Base-by-base conservation (phyloP, 2,329 filamentous ascomycete species). In the Colletotrichum tropicale region DNA sequence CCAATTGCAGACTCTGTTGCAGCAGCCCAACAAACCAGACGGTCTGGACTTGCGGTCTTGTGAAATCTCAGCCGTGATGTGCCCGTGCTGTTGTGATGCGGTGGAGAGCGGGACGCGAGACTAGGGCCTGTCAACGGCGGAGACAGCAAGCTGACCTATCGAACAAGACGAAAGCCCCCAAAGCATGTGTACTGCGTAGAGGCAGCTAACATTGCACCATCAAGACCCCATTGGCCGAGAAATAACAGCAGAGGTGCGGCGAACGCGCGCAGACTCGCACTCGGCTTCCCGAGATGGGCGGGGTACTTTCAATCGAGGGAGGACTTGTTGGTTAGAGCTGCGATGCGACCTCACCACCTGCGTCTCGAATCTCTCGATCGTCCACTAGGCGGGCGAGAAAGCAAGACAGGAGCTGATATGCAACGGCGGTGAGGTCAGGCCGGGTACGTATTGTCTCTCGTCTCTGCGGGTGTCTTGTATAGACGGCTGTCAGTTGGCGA, bases 401-500 rank as follows among this genome's bases (percentile, higher is more conserved):
- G 24, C 21, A 52, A 75, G 73, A 75, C 73, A 75, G 32, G 65
- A 34, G 34, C 32, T 28, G 55, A 73, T 64, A n/a, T 34, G 34
- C 55, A 75, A 75, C 64, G 70, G 73, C 70, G 73, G 73, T 73
- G 73, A 75, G 26, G n/a, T 66, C 32, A 34, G 24, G 16, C 12
- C 12, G 58, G n/a, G 26, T 56, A 72, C 52, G 62, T 58, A 72
- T 30, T 48, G 52, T 74, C 58, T 70, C 43, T 34, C 36, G 34
- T 58, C 48, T 61, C 16, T 28, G 15, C 32, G 32, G 28, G 15
- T 8, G 66, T 38, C 66, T 68, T 24, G 56, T 12, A 16, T n/a
- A 62, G 67, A 38, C 56, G 61, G 67, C 26, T 52, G 56, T 62
- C 58, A 52, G 24, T 18, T 24, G 24, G 21, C 66, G 48, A 38